Evolutionary conservation across 495 filamentous ascomycete genomes (phyloP), one percentile per base, ranked within the genome.

Genomic region (Aspergillus coremiiformis): DNA sequence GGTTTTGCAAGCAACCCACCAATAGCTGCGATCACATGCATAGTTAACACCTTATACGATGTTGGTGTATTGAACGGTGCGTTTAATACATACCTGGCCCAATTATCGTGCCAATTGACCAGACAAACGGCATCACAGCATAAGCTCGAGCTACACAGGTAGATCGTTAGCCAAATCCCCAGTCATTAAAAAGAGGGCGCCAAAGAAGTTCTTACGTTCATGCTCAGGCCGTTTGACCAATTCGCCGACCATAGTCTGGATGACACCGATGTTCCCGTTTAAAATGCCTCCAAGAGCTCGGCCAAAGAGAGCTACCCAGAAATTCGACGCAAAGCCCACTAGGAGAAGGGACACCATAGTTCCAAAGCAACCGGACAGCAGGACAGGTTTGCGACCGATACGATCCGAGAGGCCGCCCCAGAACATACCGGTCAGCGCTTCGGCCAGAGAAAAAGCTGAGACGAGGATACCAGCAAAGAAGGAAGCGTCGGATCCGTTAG

Each of bases 241-340:
- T 63, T 94, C 89, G 19, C 84, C 87, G 20, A 94, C 88, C 87
- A 92, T 92, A n/a, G 88, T 92, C 65, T 92, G 88, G 52, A 94
- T 89, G 27, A 94, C 88, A 9, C 84, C 89, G 59, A 92, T 84
- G 56, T 94, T 94, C 37, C 89, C 89, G 71, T 95, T 95, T 37
- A 96, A 70, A 4, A 85, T 68, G 20, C 90, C 90, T 11, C 87
- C 89, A 6, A 94, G 66, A n/a, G 81, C 77, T 52, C 90, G 75
- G 14, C 87, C 90, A 30, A 76, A 50, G 35, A 95, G 68, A 5
- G 89, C 90, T 41, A 86, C 64, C 84, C 86, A 88, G 56, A 92
- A 83, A 58, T 85, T 93, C 24, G 80, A 68, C 9, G 90, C 81
- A 56, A 95, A 80, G n/a, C 90, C 90, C 10, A 95, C 87, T 43